Base-by-base conservation (phyloP, 768 basidiomycete species). In the Pleurotus djamor region DNA sequence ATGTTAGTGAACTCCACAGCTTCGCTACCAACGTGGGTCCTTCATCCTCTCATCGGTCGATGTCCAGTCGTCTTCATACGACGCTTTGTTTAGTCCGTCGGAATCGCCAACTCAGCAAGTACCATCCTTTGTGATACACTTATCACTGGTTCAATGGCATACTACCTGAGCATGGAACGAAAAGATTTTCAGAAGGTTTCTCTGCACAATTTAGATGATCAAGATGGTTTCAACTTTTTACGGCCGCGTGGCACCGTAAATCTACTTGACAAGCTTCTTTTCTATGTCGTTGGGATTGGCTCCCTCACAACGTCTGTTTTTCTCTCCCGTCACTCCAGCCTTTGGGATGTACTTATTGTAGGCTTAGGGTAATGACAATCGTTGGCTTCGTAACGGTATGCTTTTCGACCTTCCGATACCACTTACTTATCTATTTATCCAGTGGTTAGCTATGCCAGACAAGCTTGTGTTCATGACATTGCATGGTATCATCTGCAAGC, bases 401-500 rank as follows among this genome's bases (percentile, higher is more conserved):
- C 21, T 28, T 28, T 28, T 28, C 21, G 21, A 28, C 21, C 6
- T 17, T 14, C 9, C 55, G 5, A 10, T 44, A 9, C 9, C 17
- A 9, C 17, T 47, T 28, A 44, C 10, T 21, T 16, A 7, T 8
- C 9, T 2, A 12, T 28, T 28, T 28, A 12, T 47, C 9, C 28
- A 58, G 57, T 58, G 44, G 45, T n/a, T 58, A 4, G 48, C 45
- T 9, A 17, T 58, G 45, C 57, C 57, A 16, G 37, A 38, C 32
- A 17, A 34, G 5, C 57, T 58, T 45, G 48, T 58, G n/a, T 49
- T 48, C 33, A 45, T 58, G 33, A 49, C 57, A 7, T 58, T 58
- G 16, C 34, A 58, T 41, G 32, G 44, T 36, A 58, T 58, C n/a
- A 58, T 58, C 45, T 37, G 57, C 38, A 58, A 58, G 48, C 33